Evolutionary conservation across 1,284 basidiomycete species (phyloP), one percentile per base, ranked within the genome.

Genomic region (Apiotrichum mycotoxinovorans): DNA sequence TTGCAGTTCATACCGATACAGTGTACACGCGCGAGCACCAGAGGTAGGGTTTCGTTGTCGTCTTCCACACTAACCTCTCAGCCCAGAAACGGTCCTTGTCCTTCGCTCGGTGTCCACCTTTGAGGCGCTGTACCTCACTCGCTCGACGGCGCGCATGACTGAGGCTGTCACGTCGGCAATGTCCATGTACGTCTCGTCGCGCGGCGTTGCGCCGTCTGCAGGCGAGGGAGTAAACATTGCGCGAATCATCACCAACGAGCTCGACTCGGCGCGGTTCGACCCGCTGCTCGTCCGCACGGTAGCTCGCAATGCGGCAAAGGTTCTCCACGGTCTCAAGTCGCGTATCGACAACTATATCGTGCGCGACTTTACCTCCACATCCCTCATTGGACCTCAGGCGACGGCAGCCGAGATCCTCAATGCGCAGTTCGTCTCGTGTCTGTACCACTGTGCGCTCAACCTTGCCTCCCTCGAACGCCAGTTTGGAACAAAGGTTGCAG

Each of bases 261-360:
- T 98, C 3, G 94, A 98, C 73, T 85, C 90, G 2, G 92, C 91
- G 3, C 84, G 88, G 56, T 97, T 96, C 71, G 94, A 98, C 75
- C 94, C 94, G 0, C 71, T 97, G 30, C 80, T 98, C 10, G 84
- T 91, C 8, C 82, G 83, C 54, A 83, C 84, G 1, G 86, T 94
- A 4, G 89, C 91, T 4, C 86, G 86, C 66, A 87, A 85, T 68
- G 85, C 83, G 0, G 81, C 80, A 15, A 79, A 83, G 17, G 84
- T 85, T 44, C 69, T 96, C 43, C 87, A 90, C 26, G 80, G 80
- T 62, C 80, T 91, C 63, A 69, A 85, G 17, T 79, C 80, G 3
- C 80, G 85, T 51, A 74, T 84, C 7, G 89, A 94, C 51, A 78
- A 74, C 20, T 66, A 90, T 91, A 76, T 87, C 40, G 81, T 84